Evolutionary conservation across 1,284 basidiomycete species (phyloP), one percentile per base, ranked within the genome.

Genomic region (Microbotryomycetes sp.): DNA sequence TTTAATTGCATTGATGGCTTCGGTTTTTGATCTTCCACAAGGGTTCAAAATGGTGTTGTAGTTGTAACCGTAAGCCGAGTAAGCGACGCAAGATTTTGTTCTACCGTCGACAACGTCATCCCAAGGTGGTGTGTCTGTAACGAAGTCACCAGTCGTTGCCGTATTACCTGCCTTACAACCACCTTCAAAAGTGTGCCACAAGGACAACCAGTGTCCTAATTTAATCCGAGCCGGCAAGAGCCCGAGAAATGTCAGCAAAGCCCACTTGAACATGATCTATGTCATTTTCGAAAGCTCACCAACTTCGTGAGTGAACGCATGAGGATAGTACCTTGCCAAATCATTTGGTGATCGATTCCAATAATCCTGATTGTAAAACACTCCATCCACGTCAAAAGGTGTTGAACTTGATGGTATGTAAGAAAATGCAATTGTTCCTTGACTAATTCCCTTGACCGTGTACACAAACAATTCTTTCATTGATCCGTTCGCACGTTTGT

Each of bases 151-250:
- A 4, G 25, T 30, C 25, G 50, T 52, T 12, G 26, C 50, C 25
- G 25, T 30, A 3, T 52, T 52, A n/a, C 30, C 30, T 25, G 26
- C 50, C 22, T n/a, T 30, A 29, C 50, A 52, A 26, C 50, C 50
- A 26, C 50, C 50, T 30, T 52, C 50, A 29, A 52, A 52, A 9
- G 50, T 52, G 25, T 52, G 50, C 7, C 30, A 52, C 25, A 52
- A 30, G 9, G 26, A 25, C 25, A 52, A 30, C 50, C 50, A 52
- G 26, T 52, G 50, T 7, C 47, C 47, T 23, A 26, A 22, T 28
- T 49, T 9, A 49, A 9, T 49, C 15, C 14, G 23, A 49, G 19
- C 23, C 19, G 19, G 28, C 14, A 4, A 16, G 1, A n/a, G n/a
- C n/a, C n/a, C n/a, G n/a, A n/a, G n/a, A n/a, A n/a, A n/a, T n/a